phyloP scores from a whole-genome alignment of 2,329 filamentous ascomycete genomes.

The Calcarisporium arbuscula region DNA sequence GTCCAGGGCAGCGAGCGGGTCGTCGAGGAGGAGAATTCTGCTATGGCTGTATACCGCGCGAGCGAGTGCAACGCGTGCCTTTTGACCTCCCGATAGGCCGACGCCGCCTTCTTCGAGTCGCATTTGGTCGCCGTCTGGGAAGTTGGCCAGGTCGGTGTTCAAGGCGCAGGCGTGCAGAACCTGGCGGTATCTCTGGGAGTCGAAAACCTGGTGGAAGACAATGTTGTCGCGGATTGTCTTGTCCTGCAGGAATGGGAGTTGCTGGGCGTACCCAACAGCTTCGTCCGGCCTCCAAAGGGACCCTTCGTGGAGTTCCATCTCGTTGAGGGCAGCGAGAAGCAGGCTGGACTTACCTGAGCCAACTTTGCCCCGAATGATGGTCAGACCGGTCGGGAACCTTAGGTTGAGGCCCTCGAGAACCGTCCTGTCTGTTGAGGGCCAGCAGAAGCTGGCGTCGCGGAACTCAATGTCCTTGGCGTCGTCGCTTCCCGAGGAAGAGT shows the following conservation, averaged over 20 bases:
- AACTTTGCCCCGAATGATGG: slow-evolving; percentile 52
- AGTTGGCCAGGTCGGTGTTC: slow-evolving; percentile 46
- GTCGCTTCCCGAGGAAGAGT: slow-evolving; percentile 30
- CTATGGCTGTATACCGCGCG: slow-evolving; percentile 54
- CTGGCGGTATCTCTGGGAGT: slow-evolving; percentile 48
- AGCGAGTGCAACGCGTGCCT: slow-evolving; percentile 56
- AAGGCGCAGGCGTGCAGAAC: slow-evolving; percentile 58
- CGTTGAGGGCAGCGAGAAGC: slow-evolving; percentile 52
- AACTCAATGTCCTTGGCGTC: slow-evolving; percentile 42
- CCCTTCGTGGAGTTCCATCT: slow-evolving; percentile 59
- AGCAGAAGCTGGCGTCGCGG: slow-evolving; percentile 65
- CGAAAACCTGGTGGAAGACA: slow-evolving; percentile 51
- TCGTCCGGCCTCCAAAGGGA: slow-evolving; percentile 39
- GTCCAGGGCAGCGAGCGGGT: slow-evolving; percentile 57
- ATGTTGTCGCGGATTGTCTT: slow-evolving; percentile 62
- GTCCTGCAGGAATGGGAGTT: slow-evolving; percentile 60
- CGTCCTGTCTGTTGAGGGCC: slow-evolving; percentile 60
- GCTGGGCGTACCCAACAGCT: slow-evolving; percentile 49
- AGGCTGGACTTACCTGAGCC: slow-evolving; percentile 57
- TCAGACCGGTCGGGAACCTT: slow-evolving; percentile 43
- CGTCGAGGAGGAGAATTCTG: slow-evolving; percentile 53
- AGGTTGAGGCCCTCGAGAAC: slow-evolving; percentile 43
- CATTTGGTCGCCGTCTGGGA: slow-evolving; percentile 51
- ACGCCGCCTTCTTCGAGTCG: slow-evolving; percentile 57
- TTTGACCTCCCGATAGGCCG: slow-evolving; percentile 58